phyloP scores from a whole-genome alignment of 2,329 filamentous ascomycete species.

The Graphilbum ipis-grandicollis region DNA sequence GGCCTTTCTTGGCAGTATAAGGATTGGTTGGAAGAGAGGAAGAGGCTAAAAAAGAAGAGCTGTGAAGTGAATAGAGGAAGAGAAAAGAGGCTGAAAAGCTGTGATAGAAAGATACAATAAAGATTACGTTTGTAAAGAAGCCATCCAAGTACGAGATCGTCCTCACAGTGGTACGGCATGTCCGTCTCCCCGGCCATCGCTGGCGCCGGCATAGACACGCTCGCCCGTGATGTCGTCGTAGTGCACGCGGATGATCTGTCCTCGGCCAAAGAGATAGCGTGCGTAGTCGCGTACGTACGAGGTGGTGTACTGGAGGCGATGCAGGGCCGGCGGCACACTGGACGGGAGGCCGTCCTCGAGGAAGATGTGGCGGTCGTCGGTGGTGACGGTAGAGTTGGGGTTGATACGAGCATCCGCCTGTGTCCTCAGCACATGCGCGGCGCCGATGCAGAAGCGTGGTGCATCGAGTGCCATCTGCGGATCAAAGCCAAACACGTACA shows the following conservation, averaged over 20 bases:
- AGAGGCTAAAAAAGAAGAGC: too few relatives aligned
- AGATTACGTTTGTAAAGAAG: too few relatives aligned
- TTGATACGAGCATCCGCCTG: constrained; percentile 26
- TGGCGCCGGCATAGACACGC: constrained; percentile 68
- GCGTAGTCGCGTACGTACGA: constrained; percentile 44
- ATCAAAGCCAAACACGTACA: constrained; percentile 61
- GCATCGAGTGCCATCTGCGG: constrained; percentile 80
- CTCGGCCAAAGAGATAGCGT: constrained; percentile 61
- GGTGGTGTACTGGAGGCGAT: constrained; percentile 52
- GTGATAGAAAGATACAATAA: too few relatives aligned
- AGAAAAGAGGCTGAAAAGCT: too few relatives aligned
- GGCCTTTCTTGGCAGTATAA: too few relatives aligned
- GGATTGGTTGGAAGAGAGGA: too few relatives aligned
- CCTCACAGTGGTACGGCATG: constrained; percentile 6
- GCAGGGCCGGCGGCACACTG: constrained; percentile 46
- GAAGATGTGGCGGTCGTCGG: constrained; percentile 46
- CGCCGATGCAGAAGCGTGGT: constrained; percentile 69
- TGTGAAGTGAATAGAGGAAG: too few relatives aligned
- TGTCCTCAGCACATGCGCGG: constrained; percentile 26
- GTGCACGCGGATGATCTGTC: constrained; percentile 65
- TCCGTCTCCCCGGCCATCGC: constrained; percentile 74
- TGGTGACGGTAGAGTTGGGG: constrained; percentile 24
- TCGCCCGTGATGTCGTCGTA: constrained; percentile 48
- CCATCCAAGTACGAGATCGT: not conserved
- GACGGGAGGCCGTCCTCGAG: constrained; percentile 64